Base-by-base conservation (phyloP, 139 green algal species). In the Asterochloris erici region DNA sequence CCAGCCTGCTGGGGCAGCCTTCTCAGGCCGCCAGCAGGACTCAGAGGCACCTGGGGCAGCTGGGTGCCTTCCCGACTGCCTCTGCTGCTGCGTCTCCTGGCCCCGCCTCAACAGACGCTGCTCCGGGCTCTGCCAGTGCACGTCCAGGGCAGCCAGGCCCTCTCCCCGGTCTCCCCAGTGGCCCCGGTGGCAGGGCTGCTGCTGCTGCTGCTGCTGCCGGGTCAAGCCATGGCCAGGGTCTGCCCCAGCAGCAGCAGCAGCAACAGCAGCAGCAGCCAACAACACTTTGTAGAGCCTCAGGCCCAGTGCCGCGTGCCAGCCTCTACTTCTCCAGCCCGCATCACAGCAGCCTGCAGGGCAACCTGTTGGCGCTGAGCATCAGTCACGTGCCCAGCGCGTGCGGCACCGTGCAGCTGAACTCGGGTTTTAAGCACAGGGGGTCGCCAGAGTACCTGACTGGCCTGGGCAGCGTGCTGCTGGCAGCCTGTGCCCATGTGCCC, bases 341-440 rank as follows among this genome's bases (percentile, higher is more conserved):
- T 19, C 76, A 80, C 26, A 61, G 68, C 60, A 80, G 60, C 54
- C 60, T 80, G 76, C 76, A 28, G 19, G 61, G 60, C 10, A 28
- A 62, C 54, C 54, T 80, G 76, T 62, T 80, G 60, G 60, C 76
- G 13, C 76, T 80, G 26, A 80, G 23, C 60, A 80, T 80, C 76
- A 80, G 76, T 27, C 68, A 70, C n/a, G 76, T n/a, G 13, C 76
- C 76, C 14, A 62, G 76, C 0, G 12, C 13, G 14, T 21, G 68
- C 23, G 76, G 76, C 54, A 6, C 6, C 14, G 70, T 69, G 38
- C 54, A 70, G 61, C 26, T 81, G 21, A 14, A 15, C 12, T 54
- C 23, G 15, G 15, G 54, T 47, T 24, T 29, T n/a, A 29, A 14
- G 14, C n/a, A 70, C 54, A 28, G 60, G 19, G 54, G 19, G 28